Percentiles rank a stretch among this genome's conserved stretches.
Evolutionary conservation across 2,329 filamentous ascomycete species (phyloP).

Genomic region (Claviceps capensis): DNA sequence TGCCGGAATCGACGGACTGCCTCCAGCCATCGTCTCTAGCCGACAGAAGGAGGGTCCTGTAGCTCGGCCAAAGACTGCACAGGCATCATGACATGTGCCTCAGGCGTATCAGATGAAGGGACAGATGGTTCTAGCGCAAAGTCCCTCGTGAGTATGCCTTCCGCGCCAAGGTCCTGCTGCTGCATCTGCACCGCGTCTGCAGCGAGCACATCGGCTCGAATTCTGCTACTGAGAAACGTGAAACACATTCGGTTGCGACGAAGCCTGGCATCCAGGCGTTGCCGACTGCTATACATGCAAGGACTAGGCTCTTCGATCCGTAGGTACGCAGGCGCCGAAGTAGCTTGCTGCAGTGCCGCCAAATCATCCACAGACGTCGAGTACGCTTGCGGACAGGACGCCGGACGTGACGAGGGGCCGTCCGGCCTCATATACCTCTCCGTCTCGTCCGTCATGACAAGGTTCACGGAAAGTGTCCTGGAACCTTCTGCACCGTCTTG

Average conservation of each 20-base stretch:
- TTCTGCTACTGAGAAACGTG: background rate
- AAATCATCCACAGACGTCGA: background rate
- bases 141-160: slow-evolving; percentile 3
- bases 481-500: background rate
- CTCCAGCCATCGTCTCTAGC: slow-evolving; percentile 3
- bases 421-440: background rate
- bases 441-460: background rate
- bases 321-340: background rate
- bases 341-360: background rate
- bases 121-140: slow-evolving; percentile 5
- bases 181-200: background rate
- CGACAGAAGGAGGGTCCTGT: background rate
- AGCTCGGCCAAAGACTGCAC: background rate
- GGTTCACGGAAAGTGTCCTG: background rate
- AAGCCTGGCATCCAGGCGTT: background rate
- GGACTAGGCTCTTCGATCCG: background rate
- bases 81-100: background rate
- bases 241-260: background rate
- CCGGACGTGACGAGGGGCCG: background rate
- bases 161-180: background rate
- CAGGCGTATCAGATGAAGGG: background rate
- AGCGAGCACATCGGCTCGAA: background rate
- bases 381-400: background rate
- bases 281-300: background rate
- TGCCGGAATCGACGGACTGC: background rate